Base-by-base conservation (phyloP, 1,284 basidiomycete genomes). In the Ceratobasidium sp. region DNA sequence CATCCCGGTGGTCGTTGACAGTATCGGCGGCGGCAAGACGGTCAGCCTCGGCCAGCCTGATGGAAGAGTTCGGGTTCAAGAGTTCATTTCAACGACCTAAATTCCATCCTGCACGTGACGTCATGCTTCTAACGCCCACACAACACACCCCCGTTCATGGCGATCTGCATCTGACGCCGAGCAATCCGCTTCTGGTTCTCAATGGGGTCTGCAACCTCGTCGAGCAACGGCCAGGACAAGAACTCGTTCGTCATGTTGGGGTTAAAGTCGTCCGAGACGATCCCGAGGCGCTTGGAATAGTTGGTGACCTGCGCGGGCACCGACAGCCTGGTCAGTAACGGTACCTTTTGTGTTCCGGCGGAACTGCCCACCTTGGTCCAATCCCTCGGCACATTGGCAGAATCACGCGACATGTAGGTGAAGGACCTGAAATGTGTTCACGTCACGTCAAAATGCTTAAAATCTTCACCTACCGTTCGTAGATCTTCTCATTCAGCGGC, bases 201-300 rank as follows among this genome's bases (percentile, higher is more conserved):
- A 19, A 69, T 58, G 24, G 53, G 53, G 61, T 74, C 49, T 22
- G 61, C 46, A 1, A 66, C 76, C 34, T 76, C 75, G 41, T 76
- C 74, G 22, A 75, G 64, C 43, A 76, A 71, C 16, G 74, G 46
- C 77, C 76, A 77, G 7, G 61, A 56, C n/a, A 76, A 58, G 61
- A 76, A 76, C 72, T 77, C 77, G 54, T 83, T 83, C 75, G 83
- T 82, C 78, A 79, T 81, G 78, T 83, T 83, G 54, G 79, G 79
- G 74, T 79, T 76, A 72, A 83, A 83, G 62, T 76, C 77, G 1
- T 76, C 72, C 22, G 75, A 76, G 51, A 83, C 80, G 66, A 83
- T 79, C 13, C 79, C 79, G n/a, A 83, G 80, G 24, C 82, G 78
- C 77, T 82, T 82, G 76, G 79, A 81, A 77, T 82, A 82, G 74